These are phyloP conservation scores for Leccinum rimulosum DNA, from an alignment of 768 basidiomycete genomes.

Conservation along the genomic window DNA sequence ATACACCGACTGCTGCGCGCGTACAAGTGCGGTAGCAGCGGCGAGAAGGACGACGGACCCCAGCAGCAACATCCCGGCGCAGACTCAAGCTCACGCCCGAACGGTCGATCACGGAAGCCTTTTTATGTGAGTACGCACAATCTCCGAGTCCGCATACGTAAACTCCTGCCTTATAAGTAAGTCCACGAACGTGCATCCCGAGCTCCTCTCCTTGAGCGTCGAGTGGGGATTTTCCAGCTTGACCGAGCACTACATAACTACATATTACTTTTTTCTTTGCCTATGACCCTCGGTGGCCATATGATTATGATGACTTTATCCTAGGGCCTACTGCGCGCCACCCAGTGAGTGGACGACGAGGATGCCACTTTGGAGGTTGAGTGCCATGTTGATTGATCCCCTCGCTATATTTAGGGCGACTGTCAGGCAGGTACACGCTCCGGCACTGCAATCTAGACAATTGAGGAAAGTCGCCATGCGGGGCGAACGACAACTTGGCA, in stretches of 20 bases:
- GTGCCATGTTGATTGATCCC: not conserved
- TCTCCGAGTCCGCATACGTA: conserved; percentile 6
- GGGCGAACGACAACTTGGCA: conserved; percentile 12
- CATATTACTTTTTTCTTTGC: too few species aligned
- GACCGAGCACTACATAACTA: too few species aligned
- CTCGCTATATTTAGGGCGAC: not conserved
- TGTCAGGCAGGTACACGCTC: not conserved
- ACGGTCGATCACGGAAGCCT: not conserved
- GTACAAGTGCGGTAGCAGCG: conserved; percentile 3
- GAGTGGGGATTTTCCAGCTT: not conserved
- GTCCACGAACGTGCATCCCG: conserved; percentile 23
- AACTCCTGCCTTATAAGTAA: not conserved
- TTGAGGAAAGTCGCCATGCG: conserved; percentile 1
- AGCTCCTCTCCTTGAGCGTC: too few species aligned
- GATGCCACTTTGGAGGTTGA: not conserved
- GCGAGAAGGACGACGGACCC: conserved; percentile 6
- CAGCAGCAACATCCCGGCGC: conserved; percentile 8
- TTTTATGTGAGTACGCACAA: conserved; percentile 13
- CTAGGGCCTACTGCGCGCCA: not conserved
- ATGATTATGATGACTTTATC: not conserved
- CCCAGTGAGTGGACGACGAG: not conserved
- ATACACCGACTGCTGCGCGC: conserved; percentile 31
- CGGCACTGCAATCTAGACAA: not conserved
- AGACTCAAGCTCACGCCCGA: not conserved
- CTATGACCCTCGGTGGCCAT: not conserved